Evolutionary conservation across 2,329 filamentous ascomycete genomes (phyloP).

Genomic region (Exserohilum rostratum): DNA sequence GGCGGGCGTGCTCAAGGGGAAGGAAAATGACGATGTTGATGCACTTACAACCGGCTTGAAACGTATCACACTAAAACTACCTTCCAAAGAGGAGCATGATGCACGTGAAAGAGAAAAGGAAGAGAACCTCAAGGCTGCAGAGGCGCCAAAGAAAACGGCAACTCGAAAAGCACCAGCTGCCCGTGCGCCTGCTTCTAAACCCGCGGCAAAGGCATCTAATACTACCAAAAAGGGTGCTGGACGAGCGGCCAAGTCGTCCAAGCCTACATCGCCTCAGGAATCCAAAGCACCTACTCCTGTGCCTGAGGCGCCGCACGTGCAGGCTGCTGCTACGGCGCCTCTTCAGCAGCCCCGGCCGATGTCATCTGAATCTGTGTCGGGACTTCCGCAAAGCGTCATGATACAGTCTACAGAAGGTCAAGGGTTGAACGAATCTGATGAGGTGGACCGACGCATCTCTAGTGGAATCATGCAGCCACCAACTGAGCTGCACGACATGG

Average conservation of each 20-base stretch:
- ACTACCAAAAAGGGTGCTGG: slow-evolving; percentile 34
- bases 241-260: slow-evolving; percentile 32
- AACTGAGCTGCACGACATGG: slow-evolving; percentile 37
- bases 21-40: slow-evolving; percentile 52
- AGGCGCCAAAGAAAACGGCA: slow-evolving; percentile 41
- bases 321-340: slow-evolving; percentile 26
- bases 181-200: slow-evolving; percentile 24
- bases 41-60: slow-evolving; percentile 60
- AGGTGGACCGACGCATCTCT: slow-evolving; percentile 25
- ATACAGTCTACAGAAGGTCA: background rate
- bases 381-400: slow-evolving; percentile 10
- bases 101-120: slow-evolving; percentile 56
- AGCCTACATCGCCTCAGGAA: slow-evolving; percentile 31
- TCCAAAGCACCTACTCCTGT: slow-evolving; percentile 46
- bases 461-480: slow-evolving; percentile 34
- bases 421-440: background rate
- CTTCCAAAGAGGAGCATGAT: slow-evolving; percentile 63
- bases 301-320: slow-evolving; percentile 34
- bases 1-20: slow-evolving; percentile 23
- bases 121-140: slow-evolving; percentile 46
- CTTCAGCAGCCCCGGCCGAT: slow-evolving; percentile 41
- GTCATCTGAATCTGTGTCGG: slow-evolving; percentile 15
- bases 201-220: slow-evolving; percentile 20
- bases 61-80: slow-evolving; percentile 65
- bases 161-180: slow-evolving; percentile 27